Evolutionary conservation across 2,329 filamentous ascomycete genomes (phyloP).

Genomic region (Ceratocystis lukuohia): DNA sequence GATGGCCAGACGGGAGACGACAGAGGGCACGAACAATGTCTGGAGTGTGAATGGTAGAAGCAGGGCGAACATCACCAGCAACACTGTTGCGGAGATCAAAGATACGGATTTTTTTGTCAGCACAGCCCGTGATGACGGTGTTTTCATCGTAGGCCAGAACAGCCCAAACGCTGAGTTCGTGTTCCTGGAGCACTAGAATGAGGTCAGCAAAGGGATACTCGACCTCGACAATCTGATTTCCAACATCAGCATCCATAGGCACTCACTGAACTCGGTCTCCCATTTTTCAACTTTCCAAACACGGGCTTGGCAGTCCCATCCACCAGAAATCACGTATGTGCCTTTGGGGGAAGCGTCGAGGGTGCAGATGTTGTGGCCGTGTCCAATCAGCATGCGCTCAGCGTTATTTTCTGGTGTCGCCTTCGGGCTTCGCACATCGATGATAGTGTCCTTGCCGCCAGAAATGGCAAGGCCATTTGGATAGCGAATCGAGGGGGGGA

Average conservation of each 20-base stretch:
- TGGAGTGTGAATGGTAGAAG: slow-evolving; percentile 47
- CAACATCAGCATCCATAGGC: slow-evolving; percentile 17
- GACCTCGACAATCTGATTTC: neutral
- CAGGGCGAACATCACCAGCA: slow-evolving; percentile 38
- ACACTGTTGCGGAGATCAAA: slow-evolving; percentile 58
- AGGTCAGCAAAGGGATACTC: neutral
- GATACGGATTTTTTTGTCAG: slow-evolving; percentile 77
- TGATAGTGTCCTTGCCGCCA: slow-evolving; percentile 81
- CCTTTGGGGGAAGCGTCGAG: slow-evolving; percentile 64
- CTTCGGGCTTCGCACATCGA: slow-evolving; percentile 69
- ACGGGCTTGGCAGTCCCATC: slow-evolving; percentile 82
- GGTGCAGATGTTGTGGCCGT: slow-evolving; percentile 76
- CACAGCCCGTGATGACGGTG: slow-evolving; percentile 79
- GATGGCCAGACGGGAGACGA: slow-evolving; percentile 59
- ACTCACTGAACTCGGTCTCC: slow-evolving; percentile 48
- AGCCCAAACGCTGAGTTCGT: slow-evolving; percentile 74
- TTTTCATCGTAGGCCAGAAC: slow-evolving; percentile 69
- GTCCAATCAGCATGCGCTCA: slow-evolving; percentile 73
- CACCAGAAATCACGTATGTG: slow-evolving; percentile 70
- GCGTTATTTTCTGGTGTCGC: slow-evolving; percentile 59
- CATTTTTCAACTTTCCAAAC: slow-evolving; percentile 79
- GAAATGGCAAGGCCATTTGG: slow-evolving; percentile 74
- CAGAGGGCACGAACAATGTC: slow-evolving; percentile 85
- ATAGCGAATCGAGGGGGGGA: slow-evolving; percentile 53
- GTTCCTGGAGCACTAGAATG: slow-evolving; percentile 48